Evolutionary conservation across 2,329 filamentous ascomycete species (phyloP).

Genomic region (Microascus cirrosus): DNA sequence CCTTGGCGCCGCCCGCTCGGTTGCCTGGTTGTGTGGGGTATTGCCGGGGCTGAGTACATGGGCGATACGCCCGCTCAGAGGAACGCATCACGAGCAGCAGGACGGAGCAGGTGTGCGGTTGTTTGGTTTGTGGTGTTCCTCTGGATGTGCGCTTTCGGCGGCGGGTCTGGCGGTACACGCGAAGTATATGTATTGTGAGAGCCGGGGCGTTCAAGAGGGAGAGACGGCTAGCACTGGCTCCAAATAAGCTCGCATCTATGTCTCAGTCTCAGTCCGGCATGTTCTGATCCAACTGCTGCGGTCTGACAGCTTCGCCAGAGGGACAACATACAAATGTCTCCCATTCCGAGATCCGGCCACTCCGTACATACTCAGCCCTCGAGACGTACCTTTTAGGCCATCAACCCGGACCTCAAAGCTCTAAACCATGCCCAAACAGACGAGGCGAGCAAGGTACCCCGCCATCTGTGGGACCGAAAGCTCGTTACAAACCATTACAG

Average conservation of each 20-base stretch:
- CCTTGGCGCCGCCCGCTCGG: not conserved
- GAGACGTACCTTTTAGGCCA: not conserved
- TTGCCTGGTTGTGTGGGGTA: not conserved
- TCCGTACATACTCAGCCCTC: too few species aligned
- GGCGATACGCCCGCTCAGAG: not conserved
- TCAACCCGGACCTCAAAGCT: not conserved
- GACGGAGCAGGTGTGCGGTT: not conserved
- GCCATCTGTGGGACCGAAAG: not conserved
- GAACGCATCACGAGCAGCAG: not conserved
- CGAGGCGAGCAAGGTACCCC: not conserved
- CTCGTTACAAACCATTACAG: not conserved
- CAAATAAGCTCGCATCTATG: too few species aligned
- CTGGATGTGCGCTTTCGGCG: not conserved
- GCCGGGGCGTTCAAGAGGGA: too few species aligned
- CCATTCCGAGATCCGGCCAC: too few species aligned
- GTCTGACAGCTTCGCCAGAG: too few species aligned
- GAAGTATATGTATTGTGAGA: too few species aligned
- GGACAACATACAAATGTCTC: too few species aligned
- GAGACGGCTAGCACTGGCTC: too few species aligned
- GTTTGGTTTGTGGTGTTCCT: not conserved
- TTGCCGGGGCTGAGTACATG: not conserved
- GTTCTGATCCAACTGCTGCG: too few species aligned
- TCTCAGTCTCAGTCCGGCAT: too few species aligned
- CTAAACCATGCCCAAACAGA: not conserved
- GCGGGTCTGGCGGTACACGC: too few species aligned